Percentiles rank a stretch among this genome's conserved stretches.
phyloP scores from a whole-genome alignment of 106 monocot genomes.

The Acorus gramineus region DNA sequence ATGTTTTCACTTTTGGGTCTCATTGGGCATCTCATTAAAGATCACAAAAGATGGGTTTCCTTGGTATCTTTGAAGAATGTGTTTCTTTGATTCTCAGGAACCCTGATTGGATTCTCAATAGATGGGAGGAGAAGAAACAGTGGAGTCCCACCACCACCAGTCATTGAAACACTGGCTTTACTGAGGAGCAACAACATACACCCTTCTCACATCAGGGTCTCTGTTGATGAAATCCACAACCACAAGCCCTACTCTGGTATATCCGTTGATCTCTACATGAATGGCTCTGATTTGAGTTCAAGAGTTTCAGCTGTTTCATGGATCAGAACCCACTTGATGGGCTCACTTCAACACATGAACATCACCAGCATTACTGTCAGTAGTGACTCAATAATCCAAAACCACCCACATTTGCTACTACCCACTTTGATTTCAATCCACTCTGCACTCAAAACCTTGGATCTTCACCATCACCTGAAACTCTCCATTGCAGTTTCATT shows the following conservation, averaged over 20 bases:
- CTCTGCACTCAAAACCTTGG: constrained; percentile 11
- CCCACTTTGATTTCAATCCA: constrained; percentile 27
- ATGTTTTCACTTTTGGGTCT: too few relatives aligned
- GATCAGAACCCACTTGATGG: constrained; percentile 12
- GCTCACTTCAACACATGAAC: constrained; percentile 9
- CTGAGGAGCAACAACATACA: constrained; percentile 17
- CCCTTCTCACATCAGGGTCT: constrained; percentile 15
- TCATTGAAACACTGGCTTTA: constrained; percentile 8
- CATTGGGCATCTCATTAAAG: too few relatives aligned
- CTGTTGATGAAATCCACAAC: constrained; percentile 9
- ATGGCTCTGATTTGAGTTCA: constrained; percentile 10
- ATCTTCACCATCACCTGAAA: constrained; percentile 13
- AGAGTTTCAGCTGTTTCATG: constrained; percentile 13
- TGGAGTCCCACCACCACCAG: not conserved
- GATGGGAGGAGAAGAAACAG: constrained; percentile 21
- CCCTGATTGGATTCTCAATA: constrained; percentile 29
- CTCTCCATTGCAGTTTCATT: constrained; percentile 31
- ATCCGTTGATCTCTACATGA: constrained; percentile 22
- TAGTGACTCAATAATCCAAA: not conserved
- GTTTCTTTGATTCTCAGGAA: constrained; percentile 16
- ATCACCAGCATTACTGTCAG: constrained; percentile 26
- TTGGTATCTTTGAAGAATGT: too few relatives aligned
- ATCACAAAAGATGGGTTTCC: too few relatives aligned
- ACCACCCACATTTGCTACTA: constrained; percentile 13
- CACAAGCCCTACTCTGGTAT: constrained; percentile 10